A percentile compares a stretch with the other conserved stretches of the same genome.
phyloP scores from a whole-genome alignment of 306 rosid species.

The Hippophae rhamnoides region DNA sequence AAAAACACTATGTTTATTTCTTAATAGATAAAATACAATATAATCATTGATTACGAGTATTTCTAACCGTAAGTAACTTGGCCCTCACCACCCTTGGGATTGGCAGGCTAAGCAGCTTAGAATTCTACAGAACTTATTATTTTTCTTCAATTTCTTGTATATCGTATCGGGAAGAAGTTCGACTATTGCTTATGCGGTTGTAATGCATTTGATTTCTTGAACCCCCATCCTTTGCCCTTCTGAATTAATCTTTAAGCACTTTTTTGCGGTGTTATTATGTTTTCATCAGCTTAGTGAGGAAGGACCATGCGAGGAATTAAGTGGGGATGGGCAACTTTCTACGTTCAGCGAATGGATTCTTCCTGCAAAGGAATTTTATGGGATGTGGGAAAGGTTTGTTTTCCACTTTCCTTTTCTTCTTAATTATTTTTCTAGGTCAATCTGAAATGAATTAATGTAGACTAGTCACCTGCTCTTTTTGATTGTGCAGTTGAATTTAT shows the following conservation, averaged over 20 bases:
- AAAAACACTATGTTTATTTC: too few relatives aligned
- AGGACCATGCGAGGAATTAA: slow-evolving; percentile 85
- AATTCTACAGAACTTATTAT: too few relatives aligned
- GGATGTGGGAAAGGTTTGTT: slow-evolving; percentile 95
- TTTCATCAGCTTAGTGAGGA: slow-evolving; percentile 77
- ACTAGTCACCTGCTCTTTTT: slow-evolving; percentile 12
- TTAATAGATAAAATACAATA: too few relatives aligned
- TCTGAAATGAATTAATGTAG: slow-evolving; percentile 8
- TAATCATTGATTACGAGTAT: too few relatives aligned
- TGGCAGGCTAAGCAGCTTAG: too few relatives aligned
- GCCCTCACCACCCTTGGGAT: too few relatives aligned
- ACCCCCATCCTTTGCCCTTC: background rate
- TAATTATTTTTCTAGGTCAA: slow-evolving; percentile 3
- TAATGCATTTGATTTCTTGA: background rate
- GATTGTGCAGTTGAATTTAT: slow-evolving; percentile 63
- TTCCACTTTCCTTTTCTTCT: slow-evolving; percentile 15
- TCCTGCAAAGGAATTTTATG: slow-evolving; percentile 94
- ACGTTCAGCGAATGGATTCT: slow-evolving; percentile 93
- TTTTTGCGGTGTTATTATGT: slow-evolving; percentile 9
- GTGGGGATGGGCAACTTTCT: slow-evolving; percentile 77
- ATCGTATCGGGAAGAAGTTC: too few relatives aligned
- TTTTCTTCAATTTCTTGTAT: too few relatives aligned
- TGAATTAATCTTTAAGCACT: background rate
- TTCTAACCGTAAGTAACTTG: too few relatives aligned
- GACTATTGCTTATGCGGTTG: background rate